Percentiles rank a stretch among this genome's conserved stretches.
Conservation (phyloP, 306 rosid genomes). For the Oxytropis ochrocephala region DNA sequence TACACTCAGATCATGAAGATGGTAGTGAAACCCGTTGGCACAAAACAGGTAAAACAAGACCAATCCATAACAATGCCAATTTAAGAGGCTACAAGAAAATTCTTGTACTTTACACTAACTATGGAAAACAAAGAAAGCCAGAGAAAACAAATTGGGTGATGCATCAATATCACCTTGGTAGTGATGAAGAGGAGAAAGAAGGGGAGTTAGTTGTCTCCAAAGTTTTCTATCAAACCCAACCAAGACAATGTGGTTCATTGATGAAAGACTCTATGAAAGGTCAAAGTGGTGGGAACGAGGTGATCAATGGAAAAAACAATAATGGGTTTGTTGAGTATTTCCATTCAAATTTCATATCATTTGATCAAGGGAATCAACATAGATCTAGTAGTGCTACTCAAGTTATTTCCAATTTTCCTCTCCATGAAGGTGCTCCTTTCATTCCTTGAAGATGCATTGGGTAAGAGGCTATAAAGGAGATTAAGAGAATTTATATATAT, state of each 20-base stretch:
- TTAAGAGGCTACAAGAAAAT: conserved; percentile 66
- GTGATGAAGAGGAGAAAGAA: conserved; percentile 63
- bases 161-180: conserved; percentile 67
- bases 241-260: conserved; percentile 60
- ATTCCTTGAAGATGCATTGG: conserved; percentile 18
- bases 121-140: conserved; percentile 66
- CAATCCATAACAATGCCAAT: conserved; percentile 25
- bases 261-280: conserved; percentile 33
- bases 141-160: conserved; percentile 83
- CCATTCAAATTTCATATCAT: conserved; percentile 42
- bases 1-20: conserved; percentile 38
- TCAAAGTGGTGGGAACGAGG: conserved; percentile 27
- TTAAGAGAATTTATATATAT: not conserved
- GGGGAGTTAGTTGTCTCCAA: conserved; percentile 75
- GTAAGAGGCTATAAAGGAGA: not conserved
- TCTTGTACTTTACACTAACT: conserved; percentile 67
- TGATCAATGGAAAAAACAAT: conserved; percentile 8
- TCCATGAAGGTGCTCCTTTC: conserved; percentile 41
- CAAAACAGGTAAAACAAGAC: conserved; percentile 56
- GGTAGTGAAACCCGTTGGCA: conserved; percentile 57
- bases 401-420: conserved; percentile 31
- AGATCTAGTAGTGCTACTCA: conserved; percentile 27
- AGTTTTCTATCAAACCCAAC: conserved; percentile 77
- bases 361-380: conserved; percentile 51
- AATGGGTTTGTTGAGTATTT: conserved; percentile 35